phyloP scores from a whole-genome alignment of 352 stramenopile genomes.

The Pythium pyrilobum region DNA sequence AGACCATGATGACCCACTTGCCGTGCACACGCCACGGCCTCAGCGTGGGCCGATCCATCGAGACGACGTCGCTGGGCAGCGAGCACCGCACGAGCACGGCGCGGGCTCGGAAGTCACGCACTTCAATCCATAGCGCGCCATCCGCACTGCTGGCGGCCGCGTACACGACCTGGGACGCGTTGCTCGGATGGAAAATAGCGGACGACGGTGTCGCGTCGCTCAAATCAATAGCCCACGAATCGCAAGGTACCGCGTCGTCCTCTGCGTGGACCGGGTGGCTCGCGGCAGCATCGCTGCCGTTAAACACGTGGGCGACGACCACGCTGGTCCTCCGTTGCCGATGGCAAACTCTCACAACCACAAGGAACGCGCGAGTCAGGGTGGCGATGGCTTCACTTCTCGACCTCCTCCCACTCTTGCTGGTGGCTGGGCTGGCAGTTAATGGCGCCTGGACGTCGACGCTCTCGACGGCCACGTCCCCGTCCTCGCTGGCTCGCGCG shows the following conservation, averaged over 20 bases:
- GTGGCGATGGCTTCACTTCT: too few relatives aligned
- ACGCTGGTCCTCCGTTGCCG: neutral
- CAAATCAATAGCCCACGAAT: slow-evolving; percentile 9
- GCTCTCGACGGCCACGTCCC: slow-evolving; percentile 1
- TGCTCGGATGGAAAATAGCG: slow-evolving; percentile 14
- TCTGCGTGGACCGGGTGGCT: slow-evolving; percentile 14
- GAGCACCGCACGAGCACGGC: neutral
- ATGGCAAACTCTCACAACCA: neutral
- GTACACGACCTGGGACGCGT: slow-evolving; percentile 2
- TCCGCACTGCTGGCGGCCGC: neutral
- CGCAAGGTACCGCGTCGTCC: slow-evolving; percentile 3
- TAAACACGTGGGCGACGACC: slow-evolving; percentile 1
- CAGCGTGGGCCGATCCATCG: neutral
- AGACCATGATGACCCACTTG: neutral
- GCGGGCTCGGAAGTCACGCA: slow-evolving; percentile 9
- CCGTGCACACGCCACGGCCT: neutral
- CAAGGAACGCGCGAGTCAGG: slow-evolving; percentile 3
- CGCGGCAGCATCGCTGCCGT: neutral
- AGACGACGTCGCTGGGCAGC: neutral
- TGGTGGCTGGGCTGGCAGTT: neutral
- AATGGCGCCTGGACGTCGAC: slow-evolving; percentile 1
- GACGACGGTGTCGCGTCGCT: neutral
- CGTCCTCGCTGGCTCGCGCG: neutral
- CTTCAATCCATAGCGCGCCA: neutral
- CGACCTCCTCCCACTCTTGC: neutral